Evolutionary conservation across 495 filamentous ascomycete genomes (phyloP).

Genomic region (Astrothelium macrocarpum): DNA sequence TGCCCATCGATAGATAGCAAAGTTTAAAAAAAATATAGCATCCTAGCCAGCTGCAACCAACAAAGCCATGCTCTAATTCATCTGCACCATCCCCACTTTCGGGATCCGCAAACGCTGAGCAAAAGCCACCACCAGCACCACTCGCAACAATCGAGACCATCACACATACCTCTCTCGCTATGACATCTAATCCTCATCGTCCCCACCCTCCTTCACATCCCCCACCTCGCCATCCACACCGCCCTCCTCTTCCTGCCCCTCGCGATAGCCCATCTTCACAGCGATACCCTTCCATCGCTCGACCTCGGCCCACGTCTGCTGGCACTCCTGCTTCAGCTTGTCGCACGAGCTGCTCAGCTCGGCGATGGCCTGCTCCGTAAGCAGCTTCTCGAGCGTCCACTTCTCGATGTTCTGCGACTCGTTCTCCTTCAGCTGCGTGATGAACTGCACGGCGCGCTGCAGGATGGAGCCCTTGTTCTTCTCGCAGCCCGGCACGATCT

Average conservation of each 20-base stretch:
- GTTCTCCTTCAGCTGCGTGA: conserved; percentile 87
- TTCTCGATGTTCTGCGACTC: conserved; percentile 89
- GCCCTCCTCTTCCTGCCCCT: conserved; percentile 11
- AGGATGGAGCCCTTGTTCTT: conserved; percentile 98
- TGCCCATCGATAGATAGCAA: no score
- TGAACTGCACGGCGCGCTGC: conserved; percentile 87
- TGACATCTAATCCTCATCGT: neutral
- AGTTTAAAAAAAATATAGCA: no score
- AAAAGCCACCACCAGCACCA: neutral
- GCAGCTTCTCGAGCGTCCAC: conserved; percentile 92
- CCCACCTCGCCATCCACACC: conserved; percentile 8
- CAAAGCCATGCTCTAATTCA: no score
- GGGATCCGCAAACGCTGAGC: no score
- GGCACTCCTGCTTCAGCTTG: conserved; percentile 73
- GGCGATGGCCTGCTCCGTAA: conserved; percentile 86
- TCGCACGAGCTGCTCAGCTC: conserved; percentile 84
- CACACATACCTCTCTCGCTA: no score
- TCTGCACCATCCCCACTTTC: no score
- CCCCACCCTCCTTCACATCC: neutral
- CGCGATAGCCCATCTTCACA: conserved; percentile 10
- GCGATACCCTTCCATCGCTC: conserved; percentile 65
- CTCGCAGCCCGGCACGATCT: conserved; percentile 94
- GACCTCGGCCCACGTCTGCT: conserved; percentile 62
- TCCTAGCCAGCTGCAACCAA: no score
- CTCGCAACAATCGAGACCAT: neutral